A percentile compares a stretch with the other conserved stretches of the same genome.
Evolutionary conservation across 225 moss, liverwort and hornwort genomes (phyloP).

Genomic region (Takakia lepidozioides): DNA sequence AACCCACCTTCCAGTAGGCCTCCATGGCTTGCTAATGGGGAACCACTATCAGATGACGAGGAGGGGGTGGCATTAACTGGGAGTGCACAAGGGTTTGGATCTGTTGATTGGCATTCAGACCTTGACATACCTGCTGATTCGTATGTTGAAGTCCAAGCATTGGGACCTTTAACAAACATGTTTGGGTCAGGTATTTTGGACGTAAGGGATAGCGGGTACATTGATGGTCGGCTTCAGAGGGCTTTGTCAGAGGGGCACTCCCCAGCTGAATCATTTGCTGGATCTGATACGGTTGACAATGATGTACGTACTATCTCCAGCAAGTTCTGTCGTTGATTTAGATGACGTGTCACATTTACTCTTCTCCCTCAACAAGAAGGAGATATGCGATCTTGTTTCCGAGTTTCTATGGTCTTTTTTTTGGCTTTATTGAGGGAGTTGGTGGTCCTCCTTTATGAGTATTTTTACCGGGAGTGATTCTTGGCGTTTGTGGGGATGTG

Average conservation of each 20-base stretch:
- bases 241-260: slow-evolving; percentile 76
- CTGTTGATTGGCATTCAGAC: slow-evolving; percentile 42
- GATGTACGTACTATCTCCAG: too few species aligned
- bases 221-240: slow-evolving; percentile 42
- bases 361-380: slow-evolving; percentile 26
- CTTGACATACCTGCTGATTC: slow-evolving; percentile 26
- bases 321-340: too few species aligned
- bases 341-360: too few species aligned
- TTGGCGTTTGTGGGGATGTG: slow-evolving; percentile 4
- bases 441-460: too few species aligned
- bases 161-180: slow-evolving; percentile 6
- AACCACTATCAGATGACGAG: slow-evolving; percentile 45
- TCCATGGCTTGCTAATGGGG: too few species aligned
- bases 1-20: too few species aligned
- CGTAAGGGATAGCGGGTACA: slow-evolving; percentile 19
- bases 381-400: slow-evolving; percentile 29
- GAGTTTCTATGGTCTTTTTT: too few species aligned
- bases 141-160: slow-evolving; percentile 25
- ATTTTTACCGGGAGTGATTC: too few species aligned
- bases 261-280: slow-evolving; percentile 70
- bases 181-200: slow-evolving; percentile 35
- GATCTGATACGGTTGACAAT: slow-evolving; percentile 37
- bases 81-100: slow-evolving; percentile 23
- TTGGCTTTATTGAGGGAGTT: too few species aligned
- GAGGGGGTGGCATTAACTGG: slow-evolving; percentile 20